Base-by-base conservation (phyloP, 1,284 basidiomycete genomes). In the Polyporus tsugae region DNA sequence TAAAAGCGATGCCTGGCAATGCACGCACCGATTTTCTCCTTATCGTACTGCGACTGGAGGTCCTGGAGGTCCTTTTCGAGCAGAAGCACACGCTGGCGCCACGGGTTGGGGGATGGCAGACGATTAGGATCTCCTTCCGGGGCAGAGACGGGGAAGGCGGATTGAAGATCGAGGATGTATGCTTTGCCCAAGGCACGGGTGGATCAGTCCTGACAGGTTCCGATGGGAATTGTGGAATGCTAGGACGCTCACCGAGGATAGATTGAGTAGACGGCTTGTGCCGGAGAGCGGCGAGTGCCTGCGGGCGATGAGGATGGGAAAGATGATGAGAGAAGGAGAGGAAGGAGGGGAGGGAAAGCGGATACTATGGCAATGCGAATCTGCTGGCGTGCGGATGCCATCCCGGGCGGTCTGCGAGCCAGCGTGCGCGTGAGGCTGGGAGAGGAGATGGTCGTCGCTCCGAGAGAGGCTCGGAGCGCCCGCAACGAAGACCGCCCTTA, bases 71-170 rank as follows among this genome's bases (percentile, higher is more conserved):
- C 79, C 63, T 74, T 78, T 71, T 88, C 87, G 22, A 89, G 77
- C 29, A 78, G 74, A n/a, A 85, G 75, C 1, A 82, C 85, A 64
- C 81, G 82, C 4, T 73, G 78, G 64, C 81, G 82, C 87, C 87
- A 89, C 33, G 77, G 76, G 15, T 76, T 75, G 19, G 80, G 78
- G n/a, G 65, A 36, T 35, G 29, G 25, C 7, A 44, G 9, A 6
- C 29, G 22, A 39, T 42, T 25, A 9, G 42, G 22, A 6, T 44
- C 52, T 5, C 60, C 15, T 6, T 59, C 59, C 33, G 58, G 15
- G 19, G 1, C 25, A 3, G 67, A 59, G 11, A 22, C 6, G 22
- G 81, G 75, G 72, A 86, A 85, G 58, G 71, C 74, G 2, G 78
- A 64, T 25, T 78, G 81, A 36, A 88, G 76, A 64, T 86, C 82